Evolutionary conservation across 495 filamentous ascomycete genomes (phyloP), one percentile per base, ranked within the genome.

Genomic region (Aspergillus haitiensis): DNA sequence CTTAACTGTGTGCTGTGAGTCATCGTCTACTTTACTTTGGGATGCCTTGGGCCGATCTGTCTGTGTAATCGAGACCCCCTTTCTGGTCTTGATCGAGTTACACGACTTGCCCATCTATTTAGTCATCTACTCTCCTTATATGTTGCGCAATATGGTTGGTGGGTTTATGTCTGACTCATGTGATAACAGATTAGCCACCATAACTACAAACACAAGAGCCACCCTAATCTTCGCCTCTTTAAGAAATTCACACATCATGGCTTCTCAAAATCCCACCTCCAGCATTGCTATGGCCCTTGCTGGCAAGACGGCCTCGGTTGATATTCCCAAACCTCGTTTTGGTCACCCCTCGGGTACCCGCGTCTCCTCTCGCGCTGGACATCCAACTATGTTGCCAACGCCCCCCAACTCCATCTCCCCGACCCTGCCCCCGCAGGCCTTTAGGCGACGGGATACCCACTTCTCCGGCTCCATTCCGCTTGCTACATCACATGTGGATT

Each of bases 341-440:
- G 84, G 77, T 78, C 82, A 86, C 73, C 77, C 82, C 81, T 76
- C 71, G 74, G 82, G 83, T 72, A 78, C 80, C 75, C 84, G 74
- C 72, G 75, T 76, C 65, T 68, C 83, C 75, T 73, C 81, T 72
- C 83, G 78, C 77, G 75, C 75, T 56, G 78, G 77, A 64, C 79
- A 82, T 74, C 76, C 81, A 61, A 69, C 68, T 55, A 78, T 82
- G 74, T 86, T 97, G 65, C 93, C 88, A 52, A 98, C 93, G 75
- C 93, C 93, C 67, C 93, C 93, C 54, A 95, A 95, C 77, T 97
- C 94, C 69, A 93, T 97, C 72, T 97, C 93, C 39, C 94, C 93
- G 34, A 87, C 84, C 54, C 84, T 97, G 52, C 86, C 89, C 64
- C 89, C 94, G 47, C 91, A 93, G 60, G 86, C 84, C 65, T 87